A percentile compares a stretch with the other conserved stretches of the same genome.
phyloP scores from a whole-genome alignment of 2,329 filamentous ascomycete species.

The Elsinoe ampelina region DNA sequence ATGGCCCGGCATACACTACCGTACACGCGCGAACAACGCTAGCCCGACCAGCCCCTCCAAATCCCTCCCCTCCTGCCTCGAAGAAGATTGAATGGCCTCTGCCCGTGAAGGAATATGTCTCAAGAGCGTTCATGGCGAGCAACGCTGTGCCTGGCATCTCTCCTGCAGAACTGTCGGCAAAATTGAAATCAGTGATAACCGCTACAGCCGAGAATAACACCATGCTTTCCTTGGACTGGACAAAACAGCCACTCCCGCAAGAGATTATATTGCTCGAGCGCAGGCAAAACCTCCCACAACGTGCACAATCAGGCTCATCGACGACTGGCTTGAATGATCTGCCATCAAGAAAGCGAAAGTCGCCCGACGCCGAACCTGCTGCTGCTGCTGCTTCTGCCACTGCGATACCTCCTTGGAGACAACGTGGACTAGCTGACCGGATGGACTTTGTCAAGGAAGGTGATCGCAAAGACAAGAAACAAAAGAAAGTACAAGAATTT shows the following conservation, averaged over 20 bases:
- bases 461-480: slow-evolving; percentile 36
- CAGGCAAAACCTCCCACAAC: slow-evolving; percentile 30
- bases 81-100: slow-evolving; percentile 69
- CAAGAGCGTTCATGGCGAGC: slow-evolving; percentile 71
- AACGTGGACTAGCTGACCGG: slow-evolving; percentile 65
- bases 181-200: slow-evolving; percentile 78
- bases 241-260: slow-evolving; percentile 73
- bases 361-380: slow-evolving; percentile 51
- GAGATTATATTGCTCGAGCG: slow-evolving; percentile 67
- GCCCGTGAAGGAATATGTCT: slow-evolving; percentile 79
- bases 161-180: slow-evolving; percentile 65
- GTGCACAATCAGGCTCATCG: slow-evolving; percentile 2
- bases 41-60: slow-evolving; percentile 17
- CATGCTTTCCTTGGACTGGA: slow-evolving; percentile 73
- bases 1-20: slow-evolving; percentile 36
- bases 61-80: slow-evolving; percentile 16
- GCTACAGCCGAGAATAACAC: slow-evolving; percentile 64
- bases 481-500: slow-evolving; percentile 25
- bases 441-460: slow-evolving; percentile 54
- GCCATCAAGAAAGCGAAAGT: slow-evolving; percentile 68
- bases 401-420: slow-evolving; percentile 56
- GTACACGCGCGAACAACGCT: slow-evolving; percentile 37
- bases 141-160: slow-evolving; percentile 43
- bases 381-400: slow-evolving; percentile 36
- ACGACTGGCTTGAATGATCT: slow-evolving; percentile 5